phyloP scores from a whole-genome alignment of 1,139 yeast species.

The Pichia sp. region DNA sequence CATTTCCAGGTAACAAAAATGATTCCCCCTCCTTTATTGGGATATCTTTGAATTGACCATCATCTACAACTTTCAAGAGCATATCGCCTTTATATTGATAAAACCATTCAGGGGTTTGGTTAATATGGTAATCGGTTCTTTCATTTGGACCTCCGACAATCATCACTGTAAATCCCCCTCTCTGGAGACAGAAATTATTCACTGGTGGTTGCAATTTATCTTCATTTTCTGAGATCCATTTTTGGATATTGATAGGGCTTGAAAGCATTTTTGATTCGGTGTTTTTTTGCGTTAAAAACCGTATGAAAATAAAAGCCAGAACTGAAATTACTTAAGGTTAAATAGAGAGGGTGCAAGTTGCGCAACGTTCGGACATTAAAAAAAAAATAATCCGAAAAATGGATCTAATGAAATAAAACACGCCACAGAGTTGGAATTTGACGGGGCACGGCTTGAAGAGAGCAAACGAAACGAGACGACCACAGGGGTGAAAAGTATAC shows the following conservation, averaged over 20 bases:
- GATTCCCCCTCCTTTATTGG: conserved; percentile 80
- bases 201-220: conserved; percentile 85
- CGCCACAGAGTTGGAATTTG: too few relatives aligned
- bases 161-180: conserved; percentile 93
- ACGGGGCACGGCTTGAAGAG: too few relatives aligned
- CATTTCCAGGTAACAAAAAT: conserved; percentile 72
- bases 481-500: too few relatives aligned
- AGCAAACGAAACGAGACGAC: too few relatives aligned
- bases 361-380: too few relatives aligned
- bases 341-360: too few relatives aligned
- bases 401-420: too few relatives aligned
- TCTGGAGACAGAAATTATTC: conserved; percentile 80
- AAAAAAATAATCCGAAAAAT: too few relatives aligned
- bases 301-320: too few relatives aligned
- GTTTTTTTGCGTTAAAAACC: too few relatives aligned
- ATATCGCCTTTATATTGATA: conserved; percentile 80
- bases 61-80: conserved; percentile 81
- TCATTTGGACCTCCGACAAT: conserved; percentile 93
- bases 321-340: too few relatives aligned
- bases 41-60: conserved; percentile 67
- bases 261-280: neutral
- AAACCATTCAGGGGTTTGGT: conserved; percentile 93
- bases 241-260: conserved; percentile 64
- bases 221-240: conserved; percentile 74
- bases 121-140: conserved; percentile 86